Evolutionary conservation across 1,284 basidiomycete genomes (phyloP).

Genomic region (Ceratobasidium sp.): DNA sequence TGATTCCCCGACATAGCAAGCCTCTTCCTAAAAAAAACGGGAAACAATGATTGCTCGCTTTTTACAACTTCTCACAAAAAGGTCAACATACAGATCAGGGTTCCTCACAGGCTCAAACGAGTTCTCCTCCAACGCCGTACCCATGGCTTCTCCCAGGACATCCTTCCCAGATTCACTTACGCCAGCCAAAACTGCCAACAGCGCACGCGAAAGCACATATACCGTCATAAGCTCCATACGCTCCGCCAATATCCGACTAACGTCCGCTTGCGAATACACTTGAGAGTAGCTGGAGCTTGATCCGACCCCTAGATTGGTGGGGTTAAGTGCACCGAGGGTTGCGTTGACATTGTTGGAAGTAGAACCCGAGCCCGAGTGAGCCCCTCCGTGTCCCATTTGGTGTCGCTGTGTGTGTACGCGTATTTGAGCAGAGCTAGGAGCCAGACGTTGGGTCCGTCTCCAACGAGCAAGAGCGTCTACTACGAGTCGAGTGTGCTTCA

Average conservation of each 20-base stretch:
- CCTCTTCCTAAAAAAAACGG: constrained; percentile 57
- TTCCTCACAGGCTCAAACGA: constrained; percentile 82
- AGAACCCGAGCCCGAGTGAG: constrained; percentile 54
- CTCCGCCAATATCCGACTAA: constrained; percentile 53
- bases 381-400: constrained; percentile 54
- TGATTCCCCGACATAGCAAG: constrained; percentile 76
- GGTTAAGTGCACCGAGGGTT: constrained; percentile 16
- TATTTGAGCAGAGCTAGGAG: constrained; percentile 50
- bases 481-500: constrained; percentile 84
- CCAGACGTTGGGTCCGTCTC: constrained; percentile 72
- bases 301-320: constrained; percentile 6
- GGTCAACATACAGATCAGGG: constrained; percentile 65
- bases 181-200: constrained; percentile 79
- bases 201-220: constrained; percentile 87
- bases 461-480: constrained; percentile 90
- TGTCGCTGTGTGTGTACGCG: constrained; percentile 48
- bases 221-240: constrained; percentile 58
- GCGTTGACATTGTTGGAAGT: constrained; percentile 35
- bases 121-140: constrained; percentile 81
- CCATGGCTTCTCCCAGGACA: constrained; percentile 78
- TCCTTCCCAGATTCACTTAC: constrained; percentile 67
- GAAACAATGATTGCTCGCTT: neutral
- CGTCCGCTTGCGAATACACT: constrained; percentile 60
- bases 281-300: constrained; percentile 12
- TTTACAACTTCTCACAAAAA: neutral